Conservation (phyloP, 2,329 filamentous ascomycete genomes). For the Nothophaeocryptopus gaeumannii region DNA sequence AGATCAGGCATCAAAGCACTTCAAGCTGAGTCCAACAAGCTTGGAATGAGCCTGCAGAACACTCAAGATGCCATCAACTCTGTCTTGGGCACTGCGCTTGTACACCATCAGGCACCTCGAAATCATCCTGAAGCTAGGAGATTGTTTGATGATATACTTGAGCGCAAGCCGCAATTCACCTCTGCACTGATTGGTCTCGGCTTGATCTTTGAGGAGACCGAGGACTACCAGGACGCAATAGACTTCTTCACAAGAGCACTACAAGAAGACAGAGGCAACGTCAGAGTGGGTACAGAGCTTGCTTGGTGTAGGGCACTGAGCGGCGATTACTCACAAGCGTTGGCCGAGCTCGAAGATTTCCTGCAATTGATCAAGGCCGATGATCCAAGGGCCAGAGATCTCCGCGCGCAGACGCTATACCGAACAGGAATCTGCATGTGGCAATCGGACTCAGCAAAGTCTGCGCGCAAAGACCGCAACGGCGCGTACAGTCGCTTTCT, state of each 20-base stretch:
- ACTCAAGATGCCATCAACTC: constrained; percentile 72
- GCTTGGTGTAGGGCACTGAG: constrained; percentile 89
- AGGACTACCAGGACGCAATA: constrained; percentile 79
- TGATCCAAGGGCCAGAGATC: constrained; percentile 60
- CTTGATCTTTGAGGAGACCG: constrained; percentile 87
- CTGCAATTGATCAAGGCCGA: constrained; percentile 63
- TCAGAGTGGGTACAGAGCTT: constrained; percentile 78
- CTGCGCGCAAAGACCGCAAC: constrained; percentile 73
- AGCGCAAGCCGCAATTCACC: constrained; percentile 72
- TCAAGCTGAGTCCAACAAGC: constrained; percentile 59
- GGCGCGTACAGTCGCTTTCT: constrained; percentile 84
- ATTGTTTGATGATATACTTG: constrained; percentile 80
- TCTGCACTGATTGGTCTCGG: constrained; percentile 84
- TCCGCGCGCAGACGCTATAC: constrained; percentile 84
- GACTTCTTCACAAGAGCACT: constrained; percentile 76
- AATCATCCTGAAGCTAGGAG: constrained; percentile 83
- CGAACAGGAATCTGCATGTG: constrained; percentile 83
- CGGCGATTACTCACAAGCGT: constrained; percentile 68
- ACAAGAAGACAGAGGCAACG: constrained; percentile 67
- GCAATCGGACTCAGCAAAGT: constrained; percentile 72
- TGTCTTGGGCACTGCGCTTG: constrained; percentile 79
- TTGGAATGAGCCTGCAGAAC: constrained; percentile 66
- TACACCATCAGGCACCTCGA: constrained; percentile 84
- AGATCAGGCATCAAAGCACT: constrained; percentile 68
- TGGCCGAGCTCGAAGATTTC: constrained; percentile 67